phyloP scores from a whole-genome alignment of 2,329 filamentous ascomycete species.

The Nemania sp. region DNA sequence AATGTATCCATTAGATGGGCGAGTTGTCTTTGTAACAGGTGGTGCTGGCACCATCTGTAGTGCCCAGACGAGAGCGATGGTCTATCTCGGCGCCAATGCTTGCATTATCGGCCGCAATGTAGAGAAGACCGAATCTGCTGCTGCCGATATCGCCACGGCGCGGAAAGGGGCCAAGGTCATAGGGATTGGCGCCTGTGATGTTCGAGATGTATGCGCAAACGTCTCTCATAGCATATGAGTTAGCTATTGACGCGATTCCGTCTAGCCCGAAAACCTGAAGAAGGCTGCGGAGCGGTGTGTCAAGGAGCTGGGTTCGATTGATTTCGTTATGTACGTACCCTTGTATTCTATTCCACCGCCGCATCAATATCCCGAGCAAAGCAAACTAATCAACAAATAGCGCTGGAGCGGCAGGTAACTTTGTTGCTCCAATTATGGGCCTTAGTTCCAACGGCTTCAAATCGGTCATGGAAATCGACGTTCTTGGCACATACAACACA shows the following conservation, averaged over 20 bases:
- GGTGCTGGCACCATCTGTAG: constrained; percentile 93
- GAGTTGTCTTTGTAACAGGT: constrained; percentile 93
- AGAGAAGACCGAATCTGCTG: constrained; percentile 81
- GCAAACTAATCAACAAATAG: constrained; percentile 47
- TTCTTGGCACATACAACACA: constrained; percentile 91
- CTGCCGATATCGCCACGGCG: constrained; percentile 79
- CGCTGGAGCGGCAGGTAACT: constrained; percentile 94
- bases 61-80: constrained; percentile 87
- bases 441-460: constrained; percentile 91
- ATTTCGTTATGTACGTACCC: constrained; percentile 99
- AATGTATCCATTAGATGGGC: constrained; percentile 63
- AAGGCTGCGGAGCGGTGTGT: constrained; percentile 78
- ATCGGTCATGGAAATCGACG: constrained; percentile 93
- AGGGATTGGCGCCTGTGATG: constrained; percentile 79
- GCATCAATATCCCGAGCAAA: background rate
- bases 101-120: constrained; percentile 91
- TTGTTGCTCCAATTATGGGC: constrained; percentile 80
- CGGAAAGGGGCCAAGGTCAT: constrained; percentile 81
- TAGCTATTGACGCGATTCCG: constrained; percentile 3
- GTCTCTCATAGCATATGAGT: background rate
- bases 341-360: too few relatives aligned
- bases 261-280: constrained; percentile 64
- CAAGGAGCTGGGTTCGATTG: constrained; percentile 82
- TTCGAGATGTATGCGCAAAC: constrained; percentile 63
- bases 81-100: constrained; percentile 88